Conservation (phyloP, 345 rosid species). For the Populus tremula region DNA sequence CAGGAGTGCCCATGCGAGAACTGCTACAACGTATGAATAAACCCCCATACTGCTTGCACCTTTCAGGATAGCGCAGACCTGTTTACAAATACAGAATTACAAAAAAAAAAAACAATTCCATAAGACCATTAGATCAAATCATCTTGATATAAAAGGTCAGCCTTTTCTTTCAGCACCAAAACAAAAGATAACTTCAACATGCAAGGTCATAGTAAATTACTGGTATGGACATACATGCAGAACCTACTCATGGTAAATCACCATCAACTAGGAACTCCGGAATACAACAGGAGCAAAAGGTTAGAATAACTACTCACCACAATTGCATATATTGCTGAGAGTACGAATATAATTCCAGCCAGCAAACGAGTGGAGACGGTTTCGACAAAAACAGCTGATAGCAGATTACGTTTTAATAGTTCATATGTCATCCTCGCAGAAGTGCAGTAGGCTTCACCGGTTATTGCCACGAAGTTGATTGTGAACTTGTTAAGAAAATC, state of each 20-base stretch:
- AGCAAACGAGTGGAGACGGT: slow-evolving; percentile 75
- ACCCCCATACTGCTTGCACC: slow-evolving; percentile 61
- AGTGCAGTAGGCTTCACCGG: slow-evolving; percentile 84
- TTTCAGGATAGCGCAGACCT: slow-evolving; percentile 66
- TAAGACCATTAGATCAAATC: not conserved
- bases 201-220: not conserved
- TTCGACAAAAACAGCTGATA: slow-evolving; percentile 87
- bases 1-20: slow-evolving; percentile 60
- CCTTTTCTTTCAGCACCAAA: not conserved
- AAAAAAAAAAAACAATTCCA: not conserved
- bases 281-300: not conserved
- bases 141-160: not conserved
- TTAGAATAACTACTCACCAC: slow-evolving; percentile 41
- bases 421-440: slow-evolving; percentile 91
- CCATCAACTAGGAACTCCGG: not conserved
- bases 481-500: slow-evolving; percentile 94
- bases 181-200: not conserved
- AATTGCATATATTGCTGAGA: slow-evolving; percentile 78
- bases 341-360: slow-evolving; percentile 63
- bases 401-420: slow-evolving; percentile 80
- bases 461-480: slow-evolving; percentile 82
- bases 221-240: not conserved
- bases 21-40: slow-evolving; percentile 55
- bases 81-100: slow-evolving; percentile 17
- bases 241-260: not conserved